A percentile compares a stretch with the other conserved stretches of the same genome.
phyloP scores from a whole-genome alignment of 495 filamentous ascomycete species.

The Annulohypoxylon moriforme region DNA sequence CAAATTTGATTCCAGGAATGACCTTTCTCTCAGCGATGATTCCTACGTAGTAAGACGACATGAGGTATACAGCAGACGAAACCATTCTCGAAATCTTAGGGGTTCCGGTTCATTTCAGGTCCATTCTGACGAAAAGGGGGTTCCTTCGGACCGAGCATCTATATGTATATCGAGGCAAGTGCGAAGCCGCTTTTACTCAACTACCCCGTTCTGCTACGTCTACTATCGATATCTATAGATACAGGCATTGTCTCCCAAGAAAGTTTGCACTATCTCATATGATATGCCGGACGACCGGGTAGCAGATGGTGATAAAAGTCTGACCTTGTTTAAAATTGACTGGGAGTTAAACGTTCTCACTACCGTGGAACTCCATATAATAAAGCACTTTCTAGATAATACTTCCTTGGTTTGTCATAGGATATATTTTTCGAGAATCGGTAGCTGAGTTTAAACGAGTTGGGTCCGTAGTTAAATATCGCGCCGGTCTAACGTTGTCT shows the following conservation, averaged over 20 bases:
- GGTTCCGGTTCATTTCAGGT: neutral
- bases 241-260: neutral
- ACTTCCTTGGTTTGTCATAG: neutral
- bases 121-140: neutral
- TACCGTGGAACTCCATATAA: too few species aligned
- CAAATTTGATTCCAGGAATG: neutral
- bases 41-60: conserved; percentile 1
- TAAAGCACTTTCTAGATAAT: neutral
- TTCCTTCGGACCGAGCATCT: neutral
- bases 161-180: neutral
- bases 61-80: neutral
- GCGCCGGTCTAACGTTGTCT: neutral
- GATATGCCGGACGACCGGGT: neutral
- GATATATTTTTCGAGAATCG: neutral
- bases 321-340: too few species aligned
- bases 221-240: neutral
- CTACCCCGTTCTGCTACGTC: neutral
- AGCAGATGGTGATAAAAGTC: neutral
- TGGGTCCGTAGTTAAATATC: neutral
- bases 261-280: neutral
- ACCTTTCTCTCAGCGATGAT: neutral
- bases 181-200: neutral
- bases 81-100: neutral
- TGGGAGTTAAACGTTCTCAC: too few species aligned
- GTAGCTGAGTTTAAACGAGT: neutral